These are phyloP conservation scores for Cladobotryum protrusum DNA, from an alignment of 2,329 filamentous ascomycete species.

Conservation along the genomic window DNA sequence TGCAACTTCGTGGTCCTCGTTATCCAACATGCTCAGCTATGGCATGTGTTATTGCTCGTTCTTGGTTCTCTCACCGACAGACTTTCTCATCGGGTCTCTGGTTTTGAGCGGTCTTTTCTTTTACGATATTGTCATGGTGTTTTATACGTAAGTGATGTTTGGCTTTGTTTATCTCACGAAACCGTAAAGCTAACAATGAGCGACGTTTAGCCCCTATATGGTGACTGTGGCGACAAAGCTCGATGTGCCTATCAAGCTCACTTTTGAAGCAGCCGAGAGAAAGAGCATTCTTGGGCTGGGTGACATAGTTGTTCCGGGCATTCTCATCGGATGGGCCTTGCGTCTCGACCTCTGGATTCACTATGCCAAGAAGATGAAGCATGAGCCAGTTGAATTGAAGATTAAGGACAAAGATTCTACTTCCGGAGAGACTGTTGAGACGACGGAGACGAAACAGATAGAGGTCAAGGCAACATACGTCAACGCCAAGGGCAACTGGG, in stretches of 20 bases:
- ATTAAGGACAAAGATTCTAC: slow-evolving; percentile 27
- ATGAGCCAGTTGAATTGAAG: slow-evolving; percentile 29
- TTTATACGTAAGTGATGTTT: slow-evolving; percentile 60
- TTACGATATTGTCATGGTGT: slow-evolving; percentile 92
- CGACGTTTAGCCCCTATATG: slow-evolving; percentile 61
- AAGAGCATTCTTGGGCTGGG: slow-evolving; percentile 81
- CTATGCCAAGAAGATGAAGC: slow-evolving; percentile 63
- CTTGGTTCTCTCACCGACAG: slow-evolving; percentile 80
- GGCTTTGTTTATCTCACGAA: background rate
- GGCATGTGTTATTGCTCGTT: slow-evolving; percentile 80
- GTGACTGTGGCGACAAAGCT: slow-evolving; percentile 80
- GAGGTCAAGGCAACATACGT: slow-evolving; percentile 47
- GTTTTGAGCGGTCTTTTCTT: slow-evolving; percentile 78
- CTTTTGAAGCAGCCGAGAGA: slow-evolving; percentile 64
- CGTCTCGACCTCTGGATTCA: slow-evolving; percentile 86
- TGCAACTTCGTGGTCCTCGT: slow-evolving; percentile 48
- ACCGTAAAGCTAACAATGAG: slow-evolving; percentile 15
- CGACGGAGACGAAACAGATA: slow-evolving; percentile 35
- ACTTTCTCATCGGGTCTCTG: slow-evolving; percentile 73
- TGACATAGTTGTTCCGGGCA: slow-evolving; percentile 89
- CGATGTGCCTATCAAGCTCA: slow-evolving; percentile 87
- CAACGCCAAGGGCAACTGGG: slow-evolving; percentile 68
- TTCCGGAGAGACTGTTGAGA: slow-evolving; percentile 29
- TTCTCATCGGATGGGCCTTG: slow-evolving; percentile 80
- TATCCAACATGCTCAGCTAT: slow-evolving; percentile 83